These are phyloP conservation scores for Linum usitatissimum DNA, from an alignment of 345 rosid species.

Conservation along the genomic window DNA sequence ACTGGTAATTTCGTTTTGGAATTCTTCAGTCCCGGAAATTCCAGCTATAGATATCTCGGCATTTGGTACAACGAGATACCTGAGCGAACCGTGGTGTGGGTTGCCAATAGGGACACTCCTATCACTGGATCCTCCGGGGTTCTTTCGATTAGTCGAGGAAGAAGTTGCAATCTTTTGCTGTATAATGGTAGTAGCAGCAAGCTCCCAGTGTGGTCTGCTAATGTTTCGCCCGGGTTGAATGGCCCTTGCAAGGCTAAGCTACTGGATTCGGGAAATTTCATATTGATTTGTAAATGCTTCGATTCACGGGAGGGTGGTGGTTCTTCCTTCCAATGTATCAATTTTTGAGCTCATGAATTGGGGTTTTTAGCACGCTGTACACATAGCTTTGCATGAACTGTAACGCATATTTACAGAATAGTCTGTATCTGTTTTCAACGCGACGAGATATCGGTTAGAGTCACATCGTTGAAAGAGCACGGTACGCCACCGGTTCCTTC, in stretches of 20 bases:
- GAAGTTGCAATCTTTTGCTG: conserved; percentile 15
- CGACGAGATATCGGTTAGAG: too few species aligned
- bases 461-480: too few species aligned
- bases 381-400: too few species aligned
- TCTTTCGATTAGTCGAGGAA: conserved; percentile 4
- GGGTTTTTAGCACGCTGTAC: too few species aligned
- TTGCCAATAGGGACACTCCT: conserved; percentile 20
- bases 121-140: conserved; percentile 12
- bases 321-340: not conserved
- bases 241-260: conserved; percentile 3
- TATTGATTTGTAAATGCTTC: not conserved
- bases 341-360: too few species aligned
- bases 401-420: too few species aligned
- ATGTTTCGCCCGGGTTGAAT: not conserved
- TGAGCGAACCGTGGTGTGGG: conserved; percentile 17
- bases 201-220: conserved; percentile 16
- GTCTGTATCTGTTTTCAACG: too few species aligned
- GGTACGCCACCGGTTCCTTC: too few species aligned
- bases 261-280: conserved; percentile 14
- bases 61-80: conserved; percentile 17
- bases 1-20: conserved; percentile 12
- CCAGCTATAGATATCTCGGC: conserved; percentile 18
- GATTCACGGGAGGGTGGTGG: not conserved
- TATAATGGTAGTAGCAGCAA: not conserved
- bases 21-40: conserved; percentile 19